These are phyloP conservation scores for Phylloboletellus chloephorus DNA, from an alignment of 1,284 basidiomycete genomes.

Conservation along the genomic window DNA sequence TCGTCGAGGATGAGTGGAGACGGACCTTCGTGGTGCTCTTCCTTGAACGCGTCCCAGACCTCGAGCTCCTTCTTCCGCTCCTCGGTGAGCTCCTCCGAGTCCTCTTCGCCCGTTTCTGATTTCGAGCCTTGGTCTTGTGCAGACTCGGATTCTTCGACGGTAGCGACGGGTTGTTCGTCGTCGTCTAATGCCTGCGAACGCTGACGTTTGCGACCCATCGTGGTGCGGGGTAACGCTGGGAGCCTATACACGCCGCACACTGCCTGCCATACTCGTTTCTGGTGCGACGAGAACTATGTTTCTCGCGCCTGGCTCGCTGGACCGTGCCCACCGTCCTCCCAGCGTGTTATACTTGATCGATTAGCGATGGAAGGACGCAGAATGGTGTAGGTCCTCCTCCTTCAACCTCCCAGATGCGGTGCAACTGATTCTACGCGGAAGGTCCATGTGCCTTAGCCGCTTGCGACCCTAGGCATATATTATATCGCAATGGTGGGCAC, in stretches of 20 bases:
- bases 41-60: slow-evolving; percentile 72
- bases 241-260: too few species aligned
- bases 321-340: too few species aligned
- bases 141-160: slow-evolving; percentile 12
- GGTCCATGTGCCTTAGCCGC: neutral
- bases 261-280: neutral
- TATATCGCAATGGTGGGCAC: neutral
- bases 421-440: neutral
- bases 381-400: slow-evolving; percentile 11
- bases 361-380: slow-evolving; percentile 8
- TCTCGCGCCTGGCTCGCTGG: too few species aligned
- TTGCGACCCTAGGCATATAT: slow-evolving; percentile 8
- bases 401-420: neutral
- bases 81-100: slow-evolving; percentile 17
- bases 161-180: slow-evolving; percentile 11
- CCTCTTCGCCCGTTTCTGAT: slow-evolving; percentile 9
- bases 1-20: slow-evolving; percentile 1
- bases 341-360: too few species aligned
- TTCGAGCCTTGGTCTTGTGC: slow-evolving; percentile 7
- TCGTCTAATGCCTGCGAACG: slow-evolving; percentile 40
- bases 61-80: slow-evolving; percentile 50
- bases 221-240: slow-evolving; percentile 3
- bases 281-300: too few species aligned
- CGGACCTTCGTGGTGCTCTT: slow-evolving; percentile 74
- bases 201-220: slow-evolving; percentile 43